phyloP scores from a whole-genome alignment of 129 eudicot species.

The Helichrysum umbraculigerum region DNA sequence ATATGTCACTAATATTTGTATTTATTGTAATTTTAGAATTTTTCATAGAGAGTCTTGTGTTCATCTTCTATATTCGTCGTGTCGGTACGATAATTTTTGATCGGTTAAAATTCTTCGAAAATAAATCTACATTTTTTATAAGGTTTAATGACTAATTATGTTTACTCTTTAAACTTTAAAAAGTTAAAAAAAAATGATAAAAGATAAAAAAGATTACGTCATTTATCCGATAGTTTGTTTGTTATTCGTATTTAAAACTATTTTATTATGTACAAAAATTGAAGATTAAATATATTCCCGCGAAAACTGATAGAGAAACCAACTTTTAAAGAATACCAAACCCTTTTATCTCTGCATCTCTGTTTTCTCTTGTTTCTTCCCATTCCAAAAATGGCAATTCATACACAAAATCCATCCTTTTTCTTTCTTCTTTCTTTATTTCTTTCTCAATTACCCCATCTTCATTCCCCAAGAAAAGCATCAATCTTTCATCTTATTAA shows the following conservation, averaged over 20 bases:
- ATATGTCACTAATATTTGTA: too few relatives aligned
- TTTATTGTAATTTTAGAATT: too few relatives aligned
- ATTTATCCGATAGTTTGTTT: too few relatives aligned
- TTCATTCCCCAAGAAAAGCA: constrained; percentile 58
- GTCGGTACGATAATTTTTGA: too few relatives aligned
- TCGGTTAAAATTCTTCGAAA: too few relatives aligned
- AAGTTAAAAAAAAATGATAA: too few relatives aligned
- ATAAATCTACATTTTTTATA: too few relatives aligned
- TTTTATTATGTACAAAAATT: neutral
- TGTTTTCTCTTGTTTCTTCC: constrained; percentile 21
- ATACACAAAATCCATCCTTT: constrained; percentile 54
- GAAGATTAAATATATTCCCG: constrained; percentile 37
- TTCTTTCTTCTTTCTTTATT: constrained; percentile 43
- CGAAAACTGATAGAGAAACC: constrained; percentile 39
- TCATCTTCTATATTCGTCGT: too few relatives aligned
- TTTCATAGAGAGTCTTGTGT: too few relatives aligned
- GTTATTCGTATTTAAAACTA: neutral
- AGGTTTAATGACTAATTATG: too few relatives aligned
- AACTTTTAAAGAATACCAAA: constrained; percentile 59
- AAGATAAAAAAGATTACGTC: too few relatives aligned
- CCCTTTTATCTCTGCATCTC: constrained; percentile 29
- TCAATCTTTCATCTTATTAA: constrained; percentile 31
- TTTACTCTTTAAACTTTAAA: too few relatives aligned
- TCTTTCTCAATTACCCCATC: constrained; percentile 30
- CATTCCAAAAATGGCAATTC: constrained; percentile 30